Evolutionary conservation across 345 rosid species (phyloP), one percentile per base, ranked within the genome.

Genomic region (Arabidopsis thaliana): DNA sequence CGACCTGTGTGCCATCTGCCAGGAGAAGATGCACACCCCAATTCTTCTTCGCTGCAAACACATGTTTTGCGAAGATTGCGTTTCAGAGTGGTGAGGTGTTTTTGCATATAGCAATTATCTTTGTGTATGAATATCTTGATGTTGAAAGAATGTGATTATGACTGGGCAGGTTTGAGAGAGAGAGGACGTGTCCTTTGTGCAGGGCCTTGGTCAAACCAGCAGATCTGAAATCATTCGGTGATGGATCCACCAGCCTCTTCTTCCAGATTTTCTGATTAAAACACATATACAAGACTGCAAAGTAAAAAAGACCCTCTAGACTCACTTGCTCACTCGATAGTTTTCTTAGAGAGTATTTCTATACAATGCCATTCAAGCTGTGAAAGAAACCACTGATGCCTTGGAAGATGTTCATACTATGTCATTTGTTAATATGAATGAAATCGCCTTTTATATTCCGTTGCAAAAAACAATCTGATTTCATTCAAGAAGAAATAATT

Each of bases 21-120:
- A 92, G 86, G 98, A 92, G 81, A 95, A 95, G 87, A 95, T 95
- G 99, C 97, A 95, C 71, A 87, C 93, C 55, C 99, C 99, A 14
- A 76, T 95, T 73, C 83, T 95, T 74, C 98, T 95, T 62, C 90
- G 94, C 30, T 95, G 98, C 77, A 92, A 92, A 80, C 99, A 95
- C 86, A 85, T 96, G 62, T 96, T 96, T 74, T 96, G 99, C 30
- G 98, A 96, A 85, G 99, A 96, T 75, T 93, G 98, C 74, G 99
- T 91, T 38, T 91, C 99, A 5, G 99, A 96, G 70, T 96, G 99
- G 99, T 94, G 71, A 83, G 73, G 40, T 48, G 72, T 69, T 65
- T 73, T 38, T 73, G 65, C 62, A 50, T 65, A 65, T 34, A 30
- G 13, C 60, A 71, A 10, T 22, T 64, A 22, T 53, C 25, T 55